Percentiles rank a stretch among this genome's conserved stretches.
Conservation (phyloP, 805 yeast genomes). For the Ogataea methanolica region DNA sequence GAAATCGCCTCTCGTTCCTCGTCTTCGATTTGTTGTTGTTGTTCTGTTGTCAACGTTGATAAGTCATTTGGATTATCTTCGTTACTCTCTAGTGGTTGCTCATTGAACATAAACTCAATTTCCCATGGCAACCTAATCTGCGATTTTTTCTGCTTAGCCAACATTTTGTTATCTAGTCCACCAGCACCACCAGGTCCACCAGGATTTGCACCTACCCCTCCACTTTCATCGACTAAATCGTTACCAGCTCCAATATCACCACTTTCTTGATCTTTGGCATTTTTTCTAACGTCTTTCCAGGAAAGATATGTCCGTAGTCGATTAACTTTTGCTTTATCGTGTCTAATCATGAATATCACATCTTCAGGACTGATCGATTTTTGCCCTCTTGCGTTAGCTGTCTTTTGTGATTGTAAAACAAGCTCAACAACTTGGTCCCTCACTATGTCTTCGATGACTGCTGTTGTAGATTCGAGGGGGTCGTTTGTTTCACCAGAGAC, state of each 20-base stretch:
- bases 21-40: conserved; percentile 46
- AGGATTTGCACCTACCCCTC: conserved; percentile 36
- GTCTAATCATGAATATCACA: conserved; percentile 85
- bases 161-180: conserved; percentile 38
- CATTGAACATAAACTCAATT: conserved; percentile 85
- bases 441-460: conserved; percentile 92
- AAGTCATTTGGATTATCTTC: conserved; percentile 55
- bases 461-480: conserved; percentile 87
- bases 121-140: conserved; percentile 94
- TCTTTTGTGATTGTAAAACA: conserved; percentile 63
- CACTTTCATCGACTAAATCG: conserved; percentile 32
- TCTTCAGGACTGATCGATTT: conserved; percentile 88
- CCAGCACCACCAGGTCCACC: conserved; percentile 31
- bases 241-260: conserved; percentile 41
- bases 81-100: conserved; percentile 74
- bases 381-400: conserved; percentile 77
- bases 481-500: conserved; percentile 94
- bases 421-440: conserved; percentile 92
- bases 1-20: conserved; percentile 86
- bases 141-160: conserved; percentile 64
- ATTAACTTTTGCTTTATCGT: conserved; percentile 91
- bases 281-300: conserved; percentile 95
- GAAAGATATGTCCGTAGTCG: conserved; percentile 85
- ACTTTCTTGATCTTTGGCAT: conserved; percentile 53
- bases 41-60: conserved; percentile 1